Evolutionary conservation across 2,329 filamentous ascomycete species (phyloP).

Genomic region (Aspergillus spinulosporus): DNA sequence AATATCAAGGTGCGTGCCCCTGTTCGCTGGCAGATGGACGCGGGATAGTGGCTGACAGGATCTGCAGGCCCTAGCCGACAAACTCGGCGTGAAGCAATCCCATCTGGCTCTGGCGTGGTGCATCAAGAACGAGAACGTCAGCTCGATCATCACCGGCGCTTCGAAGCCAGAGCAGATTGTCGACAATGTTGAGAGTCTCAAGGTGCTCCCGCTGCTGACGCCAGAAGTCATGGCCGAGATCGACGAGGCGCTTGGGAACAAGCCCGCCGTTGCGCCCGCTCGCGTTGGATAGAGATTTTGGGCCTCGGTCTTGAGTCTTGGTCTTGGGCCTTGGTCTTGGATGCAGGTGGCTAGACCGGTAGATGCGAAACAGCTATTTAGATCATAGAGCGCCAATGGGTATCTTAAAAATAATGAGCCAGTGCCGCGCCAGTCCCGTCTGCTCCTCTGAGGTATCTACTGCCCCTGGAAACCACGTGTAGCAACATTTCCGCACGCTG

Average conservation of each 20-base stretch:
- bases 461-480: too few species aligned
- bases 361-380: too few species aligned
- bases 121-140: constrained; percentile 59
- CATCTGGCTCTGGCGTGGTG: constrained; percentile 62
- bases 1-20: constrained; percentile 36
- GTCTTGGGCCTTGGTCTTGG: too few species aligned
- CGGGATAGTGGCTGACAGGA: not conserved
- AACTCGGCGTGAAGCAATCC: constrained; percentile 52
- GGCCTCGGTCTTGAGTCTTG: too few species aligned
- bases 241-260: constrained; percentile 39
- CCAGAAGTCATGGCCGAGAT: constrained; percentile 50
- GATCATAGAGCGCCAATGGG: too few species aligned
- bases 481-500: too few species aligned
- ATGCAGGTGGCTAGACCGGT: too few species aligned
- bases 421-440: too few species aligned
- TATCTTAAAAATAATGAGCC: too few species aligned
- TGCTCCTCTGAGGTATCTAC: too few species aligned
- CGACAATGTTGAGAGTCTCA: constrained; percentile 49
- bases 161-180: constrained; percentile 47
- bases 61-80: constrained; percentile 35
- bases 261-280: constrained; percentile 26
- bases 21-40: too few species aligned
- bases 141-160: constrained; percentile 45
- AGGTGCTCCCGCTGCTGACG: constrained; percentile 46
- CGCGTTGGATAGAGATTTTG: constrained; percentile 11